Evolutionary conservation across 1,139 yeast species (phyloP).

Genomic region (Taphrina communis): DNA sequence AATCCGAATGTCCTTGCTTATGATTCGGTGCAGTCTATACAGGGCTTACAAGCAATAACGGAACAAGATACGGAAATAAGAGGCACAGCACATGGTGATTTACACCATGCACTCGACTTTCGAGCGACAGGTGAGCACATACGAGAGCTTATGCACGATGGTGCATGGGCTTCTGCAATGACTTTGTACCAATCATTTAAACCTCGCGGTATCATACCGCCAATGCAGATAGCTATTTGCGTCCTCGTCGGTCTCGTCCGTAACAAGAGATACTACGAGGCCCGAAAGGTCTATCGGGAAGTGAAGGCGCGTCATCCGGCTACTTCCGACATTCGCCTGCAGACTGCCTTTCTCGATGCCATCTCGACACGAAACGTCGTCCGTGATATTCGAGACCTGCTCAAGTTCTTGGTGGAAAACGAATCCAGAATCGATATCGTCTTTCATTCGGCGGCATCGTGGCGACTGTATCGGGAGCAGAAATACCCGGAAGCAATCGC

Average conservation of each 20-base stretch:
- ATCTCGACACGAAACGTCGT: conserved; percentile 1
- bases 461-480: conserved; percentile 25
- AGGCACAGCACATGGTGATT: not conserved
- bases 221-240: conserved; percentile 10
- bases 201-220: conserved; percentile 17
- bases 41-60: not conserved
- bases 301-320: not conserved
- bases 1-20: conserved; percentile 9
- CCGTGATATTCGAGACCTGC: conserved; percentile 1
- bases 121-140: not conserved
- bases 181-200: not conserved
- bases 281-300: conserved; percentile 10
- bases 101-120: not conserved
- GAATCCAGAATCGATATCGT: conserved; percentile 12
- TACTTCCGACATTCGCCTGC: not conserved
- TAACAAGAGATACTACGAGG: conserved; percentile 11
- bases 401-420: not conserved
- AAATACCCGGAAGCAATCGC: conserved; percentile 22
- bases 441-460: conserved; percentile 33
- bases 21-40: conserved; percentile 1
- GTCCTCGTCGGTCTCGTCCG: conserved; percentile 17
- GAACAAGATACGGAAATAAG: not conserved
- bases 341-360: conserved; percentile 10
- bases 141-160: not conserved
- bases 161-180: conserved; percentile 12